Base-by-base conservation (phyloP, 2,329 filamentous ascomycete genomes). In the Fusarium papillatum region DNA sequence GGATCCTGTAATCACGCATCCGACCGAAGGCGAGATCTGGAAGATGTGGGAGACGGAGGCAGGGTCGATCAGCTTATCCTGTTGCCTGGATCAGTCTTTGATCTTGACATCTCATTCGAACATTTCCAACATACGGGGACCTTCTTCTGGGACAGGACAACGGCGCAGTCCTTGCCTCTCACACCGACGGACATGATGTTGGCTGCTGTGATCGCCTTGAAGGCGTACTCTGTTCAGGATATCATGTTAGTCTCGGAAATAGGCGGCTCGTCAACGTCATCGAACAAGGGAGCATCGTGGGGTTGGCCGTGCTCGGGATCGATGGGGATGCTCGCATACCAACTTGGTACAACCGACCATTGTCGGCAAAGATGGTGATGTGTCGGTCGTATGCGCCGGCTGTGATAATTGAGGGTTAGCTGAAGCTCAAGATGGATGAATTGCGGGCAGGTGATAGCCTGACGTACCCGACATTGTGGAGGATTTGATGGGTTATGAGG, bases 31-130 rank as follows among this genome's bases (percentile, higher is more conserved):
- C 43, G 97, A 99, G 81, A 99, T 92, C 85, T 94, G 95, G 91
- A 98, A 98, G 87, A 99, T 94, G 89, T 99, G 96, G 78, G 97
- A 96, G 80, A 99, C 97, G 75, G 97, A 99, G 69, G 95, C 91
- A 66, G 97, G 96, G 85, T 99, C 97, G 88, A 99, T 98, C 82
- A 99, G 92, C 91, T 99, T 99, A 88, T 99, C 97, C 96, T 98
- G 46, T 71, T 71, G 19, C 61, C 57, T 76, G 68, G 70, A 76
- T 82, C 72, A 82, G 79, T 70, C 70, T 13, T 46, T 68, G 53
- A 62, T 39, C 55, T 19, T 41, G 24, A 59, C 50, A 59, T 43
- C 48, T 57, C 29, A 19, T 41, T 29, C 61, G 38, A 61, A 38
- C 26, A 22, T 14, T 16, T 60, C 43, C 36, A 63, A 73, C 96